Base-by-base conservation (phyloP, 2,329 filamentous ascomycete genomes). In the Colletotrichum sansevieriae region DNA sequence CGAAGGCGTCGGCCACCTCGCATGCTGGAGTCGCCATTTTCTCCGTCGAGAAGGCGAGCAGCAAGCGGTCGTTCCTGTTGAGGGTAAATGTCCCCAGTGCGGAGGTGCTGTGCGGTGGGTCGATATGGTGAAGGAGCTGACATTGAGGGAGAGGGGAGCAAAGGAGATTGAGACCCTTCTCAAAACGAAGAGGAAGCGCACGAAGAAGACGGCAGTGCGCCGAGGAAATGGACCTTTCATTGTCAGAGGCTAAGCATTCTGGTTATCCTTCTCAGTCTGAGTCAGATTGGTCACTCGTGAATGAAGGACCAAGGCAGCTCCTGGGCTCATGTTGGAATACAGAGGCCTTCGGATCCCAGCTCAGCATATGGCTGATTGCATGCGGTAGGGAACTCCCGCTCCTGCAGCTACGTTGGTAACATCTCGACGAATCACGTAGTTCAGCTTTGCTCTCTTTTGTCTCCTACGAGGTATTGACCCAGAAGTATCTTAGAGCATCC, bases 81-180 rank as follows among this genome's bases (percentile, higher is more conserved):
- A 83, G 39, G 94, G 94, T 2, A 78, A 74, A 2, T 98, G 95
- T 79, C 93, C 93, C 0, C 81, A 81, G 20, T 98, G 95, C 75
- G 79, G 84, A 1, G 82, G 83, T 0, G 78, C 83, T 4, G 80
- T 94, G 2, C 77, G 83, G 58, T 98, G 95, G 95, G 83, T 85
- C 0, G 87, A 92, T 55, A 88, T 98, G 80, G 91, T 97, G 82
- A 95, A 90, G 76, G 95, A 97, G 76, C 79, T 97, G 73, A 96
- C 87, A 58, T 80, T 97, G 56, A 86, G 95, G 37, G 83, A 88
- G 41, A 86, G 93, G 25, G 94, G 91, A 0, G 79, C 85, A 63
- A 91, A 91, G 65, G 91, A 94, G 72, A 81, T 95, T 1, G 86
- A 90, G 46, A 89, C 89, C 72, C 74, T 97, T 29, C 83, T 94